Base-by-base conservation (phyloP, 108 stramenopile species). In the Cyclotella atomus region DNA sequence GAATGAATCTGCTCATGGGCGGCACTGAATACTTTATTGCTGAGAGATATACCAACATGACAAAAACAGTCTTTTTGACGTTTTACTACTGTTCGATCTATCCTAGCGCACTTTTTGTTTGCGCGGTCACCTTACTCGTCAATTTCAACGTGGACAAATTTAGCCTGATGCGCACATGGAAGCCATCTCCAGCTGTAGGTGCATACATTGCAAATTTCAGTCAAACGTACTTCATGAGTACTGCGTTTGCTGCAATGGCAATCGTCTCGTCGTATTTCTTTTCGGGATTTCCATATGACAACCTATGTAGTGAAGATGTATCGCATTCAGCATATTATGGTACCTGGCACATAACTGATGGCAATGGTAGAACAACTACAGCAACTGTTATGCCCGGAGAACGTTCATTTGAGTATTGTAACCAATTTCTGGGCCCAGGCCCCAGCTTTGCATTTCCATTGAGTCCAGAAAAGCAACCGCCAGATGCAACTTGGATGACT, bases 231-330 rank as follows among this genome's bases (percentile, higher is more conserved):
- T 92, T 95, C 52, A 88, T 92, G 68, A 61, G 87, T 14, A 38
- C 74, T 28, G 82, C 94, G 16, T 68, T 91, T 59, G 77, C 70
- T 25, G 83, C 82, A 0, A 82, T 92, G 86, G 91, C 90, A 14
- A 41, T 96, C 34, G 35, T 84, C 21, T 91, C 89, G 3, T 81
- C 90, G 0, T 96, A 91, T 65, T 83, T 79, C 56, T 96, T 91
- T 85, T 53, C 87, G 0, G 91, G 89, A 2, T 96, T 94, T 65
- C 90, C 93, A 17, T 96, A 75, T 65, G 95, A 96, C 73, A 94
- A 93, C 70, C 55, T 96, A 14, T 96, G 95, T 60, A 56, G 62
- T 9, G 82, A 84, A n/a, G 50, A 80, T 46, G 65, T 67, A 38
- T 79, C 76, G 2, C 69, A 71, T 66, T 76, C 78, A 7, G 79